These are phyloP conservation scores for Talaromyces stipitatus DNA, from an alignment of 495 filamentous ascomycete species.

Conservation along the genomic window DNA sequence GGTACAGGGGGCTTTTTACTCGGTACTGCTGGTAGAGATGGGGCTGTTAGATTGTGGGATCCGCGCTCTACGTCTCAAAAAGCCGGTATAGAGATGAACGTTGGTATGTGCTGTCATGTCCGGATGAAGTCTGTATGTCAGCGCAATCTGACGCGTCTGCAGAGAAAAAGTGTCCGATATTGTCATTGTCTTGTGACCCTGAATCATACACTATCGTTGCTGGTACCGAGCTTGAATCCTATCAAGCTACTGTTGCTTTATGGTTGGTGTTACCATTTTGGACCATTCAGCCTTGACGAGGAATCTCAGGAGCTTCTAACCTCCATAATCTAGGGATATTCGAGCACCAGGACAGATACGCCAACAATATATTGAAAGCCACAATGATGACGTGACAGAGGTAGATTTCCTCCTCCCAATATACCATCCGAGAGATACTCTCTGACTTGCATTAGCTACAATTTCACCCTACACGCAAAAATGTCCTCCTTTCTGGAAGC, in stretches of 20 bases:
- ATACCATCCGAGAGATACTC: neutral
- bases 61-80: slow-evolving; percentile 18
- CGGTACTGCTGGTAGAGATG: slow-evolving; percentile 42
- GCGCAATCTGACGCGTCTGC: neutral
- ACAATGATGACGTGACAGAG: slow-evolving; percentile 89
- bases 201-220: slow-evolving; percentile 55
- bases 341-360: slow-evolving; percentile 46
- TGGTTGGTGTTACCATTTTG: slow-evolving; percentile 45
- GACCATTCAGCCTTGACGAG: neutral
- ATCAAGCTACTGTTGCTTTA: slow-evolving; percentile 63
- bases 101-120: slow-evolving; percentile 23
- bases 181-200: slow-evolving; percentile 60
- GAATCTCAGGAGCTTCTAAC: slow-evolving; percentile 15
- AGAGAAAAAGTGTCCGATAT: slow-evolving; percentile 45
- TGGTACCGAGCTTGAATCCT: slow-evolving; percentile 71
- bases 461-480: slow-evolving; percentile 57
- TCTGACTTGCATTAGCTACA: slow-evolving; percentile 41
- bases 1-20: slow-evolving; percentile 20
- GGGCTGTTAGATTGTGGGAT: slow-evolving; percentile 42
- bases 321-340: slow-evolving; percentile 51
- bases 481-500: slow-evolving; percentile 71
- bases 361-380: slow-evolving; percentile 70
- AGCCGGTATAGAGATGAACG: slow-evolving; percentile 29
- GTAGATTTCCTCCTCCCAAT: slow-evolving; percentile 25
- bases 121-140: slow-evolving; percentile 6